These are phyloP conservation scores for Cucumis sativus DNA, from an alignment of 306 rosid species.

Conservation along the genomic window Cucumber_9930_V3 NC_026655.2:25607001-25607500, in stretches of 20 bases:
- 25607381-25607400: background rate
- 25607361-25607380: background rate
- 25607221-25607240: conserved; percentile 34
- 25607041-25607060: conserved; percentile 38
- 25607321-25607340: background rate
- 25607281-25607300: conserved; percentile 70
- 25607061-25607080: conserved; percentile 80
- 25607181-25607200: conserved; percentile 6
- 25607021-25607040: background rate
- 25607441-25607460: background rate
- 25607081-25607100: conserved; percentile 72
- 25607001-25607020: background rate
- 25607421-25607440: background rate
- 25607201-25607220: conserved; percentile 15
- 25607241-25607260: conserved; percentile 98
- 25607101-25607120: conserved; percentile 76
- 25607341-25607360: background rate
- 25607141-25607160: conserved; percentile 89
- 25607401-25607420: background rate
- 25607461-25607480: background rate
- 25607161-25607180: conserved; percentile 38
- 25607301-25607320: conserved; percentile 94
- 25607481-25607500: background rate
- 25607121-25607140: conserved; percentile 78
- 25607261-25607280: conserved; percentile 70